phyloP scores from a whole-genome alignment of 2,329 filamentous ascomycete species.

The Apiospora pterosperma region DNA sequence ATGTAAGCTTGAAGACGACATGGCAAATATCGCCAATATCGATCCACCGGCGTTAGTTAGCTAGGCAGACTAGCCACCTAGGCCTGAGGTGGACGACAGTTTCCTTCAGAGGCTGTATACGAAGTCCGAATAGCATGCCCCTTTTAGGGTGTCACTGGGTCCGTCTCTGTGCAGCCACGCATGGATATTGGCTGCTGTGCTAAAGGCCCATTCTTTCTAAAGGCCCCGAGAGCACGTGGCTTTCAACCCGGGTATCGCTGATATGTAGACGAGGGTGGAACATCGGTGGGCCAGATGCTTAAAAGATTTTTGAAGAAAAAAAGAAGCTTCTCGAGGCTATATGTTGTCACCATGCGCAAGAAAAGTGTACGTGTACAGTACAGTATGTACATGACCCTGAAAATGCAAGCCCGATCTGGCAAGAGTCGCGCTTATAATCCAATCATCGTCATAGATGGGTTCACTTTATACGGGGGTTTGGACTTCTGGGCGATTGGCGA shows the following conservation, averaged over 20 bases:
- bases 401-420: not conserved
- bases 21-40: not conserved
- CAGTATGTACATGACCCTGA: not conserved
- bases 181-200: not conserved
- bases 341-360: not conserved
- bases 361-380: not conserved
- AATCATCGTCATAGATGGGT: not conserved
- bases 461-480: not conserved
- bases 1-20: not conserved
- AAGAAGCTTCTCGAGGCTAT: not conserved
- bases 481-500: not conserved
- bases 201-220: not conserved
- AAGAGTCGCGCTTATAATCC: not conserved
- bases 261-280: not conserved
- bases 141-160: not conserved
- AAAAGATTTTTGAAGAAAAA: not conserved
- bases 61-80: not conserved
- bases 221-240: not conserved
- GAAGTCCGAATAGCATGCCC: not conserved
- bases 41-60: not conserved
- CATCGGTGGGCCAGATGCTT: not conserved
- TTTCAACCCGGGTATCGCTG: not conserved
- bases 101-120: not conserved
- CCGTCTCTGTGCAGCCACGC: not conserved
- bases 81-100: not conserved